Evolutionary conservation across 805 yeast species (phyloP).

Genomic region (Phaffomyces opuntiae): DNA sequence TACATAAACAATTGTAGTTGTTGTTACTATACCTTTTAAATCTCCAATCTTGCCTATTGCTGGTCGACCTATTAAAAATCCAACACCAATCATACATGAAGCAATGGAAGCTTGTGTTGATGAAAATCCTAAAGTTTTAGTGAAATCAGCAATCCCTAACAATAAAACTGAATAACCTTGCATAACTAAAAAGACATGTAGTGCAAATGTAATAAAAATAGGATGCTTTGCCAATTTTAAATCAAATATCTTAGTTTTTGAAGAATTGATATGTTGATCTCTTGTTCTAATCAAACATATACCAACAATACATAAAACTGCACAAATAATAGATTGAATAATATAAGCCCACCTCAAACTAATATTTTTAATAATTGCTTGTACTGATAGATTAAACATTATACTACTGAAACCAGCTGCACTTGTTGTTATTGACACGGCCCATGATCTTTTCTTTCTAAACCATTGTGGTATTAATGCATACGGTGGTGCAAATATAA

Average conservation of each 20-base stretch:
- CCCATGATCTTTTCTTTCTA: constrained; percentile 47
- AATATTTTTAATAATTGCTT: constrained; percentile 26
- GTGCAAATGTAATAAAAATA: constrained; percentile 35
- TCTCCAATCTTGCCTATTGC: constrained; percentile 45
- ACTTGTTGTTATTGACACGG: constrained; percentile 30
- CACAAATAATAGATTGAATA: constrained; percentile 32
- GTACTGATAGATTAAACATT: constrained; percentile 31
- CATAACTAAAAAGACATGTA: constrained; percentile 41
- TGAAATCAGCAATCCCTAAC: constrained; percentile 53
- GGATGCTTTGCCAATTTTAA: constrained; percentile 28
- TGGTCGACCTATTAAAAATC: constrained; percentile 52
- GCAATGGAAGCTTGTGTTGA: constrained; percentile 49
- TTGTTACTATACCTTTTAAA: constrained; percentile 43
- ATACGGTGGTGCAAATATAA: constrained; percentile 50
- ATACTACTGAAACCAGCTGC: constrained; percentile 41
- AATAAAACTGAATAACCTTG: constrained; percentile 56
- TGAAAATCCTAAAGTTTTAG: constrained; percentile 52
- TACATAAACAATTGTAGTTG: constrained; percentile 31
- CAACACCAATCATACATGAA: constrained; percentile 54
- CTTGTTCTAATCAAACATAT: constrained; percentile 32
- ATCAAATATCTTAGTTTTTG: constrained; percentile 36
- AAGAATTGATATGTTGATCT: constrained; percentile 26
- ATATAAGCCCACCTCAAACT: constrained; percentile 29
- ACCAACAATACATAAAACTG: constrained; percentile 28
- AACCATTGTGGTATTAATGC: constrained; percentile 68